A percentile compares a stretch with the other conserved stretches of the same genome.
These are phyloP conservation scores for Pseudevernia furfuracea DNA, from an alignment of 495 filamentous ascomycete species.

Conservation along the genomic window DNA sequence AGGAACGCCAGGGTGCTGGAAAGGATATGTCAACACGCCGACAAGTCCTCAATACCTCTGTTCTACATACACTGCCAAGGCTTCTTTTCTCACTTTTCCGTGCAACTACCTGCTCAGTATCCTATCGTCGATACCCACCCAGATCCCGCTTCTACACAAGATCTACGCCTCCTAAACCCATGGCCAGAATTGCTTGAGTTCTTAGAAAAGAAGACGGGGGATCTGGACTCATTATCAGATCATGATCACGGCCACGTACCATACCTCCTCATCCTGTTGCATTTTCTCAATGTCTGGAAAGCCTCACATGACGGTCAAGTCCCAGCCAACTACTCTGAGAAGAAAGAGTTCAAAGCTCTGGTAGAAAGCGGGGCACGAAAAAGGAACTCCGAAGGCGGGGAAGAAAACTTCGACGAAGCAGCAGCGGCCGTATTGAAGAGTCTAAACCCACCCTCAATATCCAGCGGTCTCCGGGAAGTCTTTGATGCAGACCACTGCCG, in stretches of 20 bases:
- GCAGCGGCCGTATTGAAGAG: slow-evolving; percentile 79
- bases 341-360: slow-evolving; percentile 67
- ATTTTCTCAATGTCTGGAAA: slow-evolving; percentile 85
- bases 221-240: slow-evolving; percentile 63
- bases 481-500: slow-evolving; percentile 60
- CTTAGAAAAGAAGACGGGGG: slow-evolving; percentile 50
- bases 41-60: slow-evolving; percentile 58
- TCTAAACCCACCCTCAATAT: slow-evolving; percentile 57
- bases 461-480: slow-evolving; percentile 63
- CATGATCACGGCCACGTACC: slow-evolving; percentile 91
- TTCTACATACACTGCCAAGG: slow-evolving; percentile 81
- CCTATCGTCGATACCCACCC: slow-evolving; percentile 98
- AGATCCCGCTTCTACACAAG: slow-evolving; percentile 73
- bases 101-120: slow-evolving; percentile 66
- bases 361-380: slow-evolving; percentile 60
- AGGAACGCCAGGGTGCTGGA: slow-evolving; percentile 47
- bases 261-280: slow-evolving; percentile 73
- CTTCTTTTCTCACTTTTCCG: slow-evolving; percentile 77
- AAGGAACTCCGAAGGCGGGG: slow-evolving; percentile 74
- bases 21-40: slow-evolving; percentile 49
- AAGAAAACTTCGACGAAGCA: slow-evolving; percentile 97
- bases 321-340: slow-evolving; percentile 76
- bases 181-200: slow-evolving; percentile 76
- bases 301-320: slow-evolving; percentile 56
- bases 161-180: slow-evolving; percentile 76